Evolutionary conservation across 2,329 filamentous ascomycete genomes (phyloP), one percentile per base, ranked within the genome.

Genomic region (Eurotiales sp.): DNA sequence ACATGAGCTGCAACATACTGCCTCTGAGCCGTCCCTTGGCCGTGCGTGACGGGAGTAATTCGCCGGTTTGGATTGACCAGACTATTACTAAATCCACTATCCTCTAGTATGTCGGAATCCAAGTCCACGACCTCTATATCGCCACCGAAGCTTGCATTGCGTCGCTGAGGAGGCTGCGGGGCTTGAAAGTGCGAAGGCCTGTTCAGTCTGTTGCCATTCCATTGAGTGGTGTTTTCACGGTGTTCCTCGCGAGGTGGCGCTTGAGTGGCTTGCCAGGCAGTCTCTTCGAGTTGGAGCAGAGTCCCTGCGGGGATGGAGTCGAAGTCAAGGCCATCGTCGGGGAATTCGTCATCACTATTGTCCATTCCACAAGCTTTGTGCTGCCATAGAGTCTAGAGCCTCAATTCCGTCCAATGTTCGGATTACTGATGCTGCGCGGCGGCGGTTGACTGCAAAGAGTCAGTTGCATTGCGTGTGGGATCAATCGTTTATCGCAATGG

Each of bases 281-380:
- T 63, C 52, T 76, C 65, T 57, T 77, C 74, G 36, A 77, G 63
- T 57, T 73, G 65, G 53, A 71, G 63, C 45, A 74, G 60, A 17
- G 72, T 69, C 49, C 71, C 62, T 23, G 69, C 63, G 40, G 72
- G 69, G 48, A 77, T 64, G 52, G 68, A 68, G 53, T 75, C 74
- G 59, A 74, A 70, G 54, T 75, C 74, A 58, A 74, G 69, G 55
- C 67, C 68, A 55, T 75, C 71, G 57, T 75, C 73, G 52, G 72
- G 75, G 63, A 75, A 75, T 59, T 69, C 69, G 52, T 74, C 72
- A 60, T 73, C 72, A 63, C 67, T 69, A 61, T 69, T 67, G 66
- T 73, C 73, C 73, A 75, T 75, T 62, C 69, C 71, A 70, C 64
- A 51, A 21, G 47, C 46, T 42, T 44, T 45, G 41, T 56, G 55